A percentile compares a stretch with the other conserved stretches of the same genome.
phyloP scores from a whole-genome alignment of 2,329 filamentous ascomycete genomes.

The Myriosclerotinia curreyana region DNA sequence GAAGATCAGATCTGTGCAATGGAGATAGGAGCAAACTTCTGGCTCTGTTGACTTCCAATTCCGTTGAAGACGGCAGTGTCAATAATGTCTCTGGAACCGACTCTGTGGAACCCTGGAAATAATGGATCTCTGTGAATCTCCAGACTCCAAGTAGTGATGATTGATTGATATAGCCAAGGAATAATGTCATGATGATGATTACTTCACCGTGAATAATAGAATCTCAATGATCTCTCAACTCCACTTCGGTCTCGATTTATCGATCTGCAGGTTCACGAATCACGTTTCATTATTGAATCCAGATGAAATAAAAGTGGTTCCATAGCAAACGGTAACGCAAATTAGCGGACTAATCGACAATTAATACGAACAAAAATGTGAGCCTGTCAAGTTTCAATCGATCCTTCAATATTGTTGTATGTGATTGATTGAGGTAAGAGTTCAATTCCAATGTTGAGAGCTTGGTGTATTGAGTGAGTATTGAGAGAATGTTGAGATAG shows the following conservation, averaged over 20 bases:
- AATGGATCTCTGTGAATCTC: no score
- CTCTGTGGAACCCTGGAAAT: background rate
- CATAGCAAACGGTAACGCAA: background rate
- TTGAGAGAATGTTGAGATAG: no score
- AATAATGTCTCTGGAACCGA: background rate
- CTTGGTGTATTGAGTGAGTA: no score
- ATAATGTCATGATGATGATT: background rate
- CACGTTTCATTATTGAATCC: no score
- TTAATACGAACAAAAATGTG: constrained; percentile 1
- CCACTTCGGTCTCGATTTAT: constrained; percentile 3
- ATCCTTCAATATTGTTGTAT: background rate
- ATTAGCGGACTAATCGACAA: constrained; percentile 13
- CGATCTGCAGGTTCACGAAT: background rate
- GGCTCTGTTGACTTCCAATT: no score
- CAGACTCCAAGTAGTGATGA: background rate
- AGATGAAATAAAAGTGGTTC: background rate
- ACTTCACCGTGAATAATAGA: background rate
- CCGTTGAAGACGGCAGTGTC: no score
- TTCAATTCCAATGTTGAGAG: no score
- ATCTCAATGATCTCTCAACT: background rate
- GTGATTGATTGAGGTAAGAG: background rate
- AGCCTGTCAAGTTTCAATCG: no score
- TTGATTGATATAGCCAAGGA: no score
- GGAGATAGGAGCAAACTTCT: background rate
- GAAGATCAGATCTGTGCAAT: background rate